Evolutionary conservation across 495 filamentous ascomycete genomes (phyloP), one percentile per base, ranked within the genome.

Genomic region (Elaphomyces granulatus): DNA sequence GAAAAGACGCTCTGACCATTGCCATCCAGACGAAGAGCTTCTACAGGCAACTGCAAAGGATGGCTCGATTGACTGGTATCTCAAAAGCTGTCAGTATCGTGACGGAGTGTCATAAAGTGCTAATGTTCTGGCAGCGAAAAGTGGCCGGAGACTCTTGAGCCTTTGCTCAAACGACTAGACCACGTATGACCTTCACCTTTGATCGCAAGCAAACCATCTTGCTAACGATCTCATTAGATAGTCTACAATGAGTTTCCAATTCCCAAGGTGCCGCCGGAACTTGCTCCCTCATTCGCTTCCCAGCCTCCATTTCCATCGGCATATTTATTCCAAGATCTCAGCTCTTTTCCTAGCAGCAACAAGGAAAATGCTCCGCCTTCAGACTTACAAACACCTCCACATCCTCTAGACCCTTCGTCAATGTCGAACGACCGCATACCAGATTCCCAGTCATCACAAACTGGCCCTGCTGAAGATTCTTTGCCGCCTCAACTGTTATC

Each of bases 41-140:
- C 64, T 90, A 34, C 63, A 67, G 47, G 58, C 52, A 45, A 68
- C 74, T 57, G 78, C 80, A 46, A 63, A 70, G 46, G 79, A 80
- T 56, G 77, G 76, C 32, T 59, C 66, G 17, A 75, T 88, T 57
- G 75, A 83, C 45, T 67, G 72, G 83, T 87, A 71, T 58, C 66
- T 54, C 46, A 28, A 12, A 28, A 12, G 12, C 6, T 12, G 12
- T 12, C 23, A 12, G 23, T 12, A 6, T 28, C 23, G 23, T 28
- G 6, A 6, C 23, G 23, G 12, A 6, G 23, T 6, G 23, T 6
- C 23, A 28, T 12, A n/a, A n/a, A n/a, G n/a, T n/a, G 23, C 23
- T 28, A 12, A 28, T 28, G 23, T 6, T 6, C 6, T 12, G 23
- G 23, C 35, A 78, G 74, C 47, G 59, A 63, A 23, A 65, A 67